Evolutionary conservation across 2,329 filamentous ascomycete genomes (phyloP).

Genomic region (Sporothrix luriei): DNA sequence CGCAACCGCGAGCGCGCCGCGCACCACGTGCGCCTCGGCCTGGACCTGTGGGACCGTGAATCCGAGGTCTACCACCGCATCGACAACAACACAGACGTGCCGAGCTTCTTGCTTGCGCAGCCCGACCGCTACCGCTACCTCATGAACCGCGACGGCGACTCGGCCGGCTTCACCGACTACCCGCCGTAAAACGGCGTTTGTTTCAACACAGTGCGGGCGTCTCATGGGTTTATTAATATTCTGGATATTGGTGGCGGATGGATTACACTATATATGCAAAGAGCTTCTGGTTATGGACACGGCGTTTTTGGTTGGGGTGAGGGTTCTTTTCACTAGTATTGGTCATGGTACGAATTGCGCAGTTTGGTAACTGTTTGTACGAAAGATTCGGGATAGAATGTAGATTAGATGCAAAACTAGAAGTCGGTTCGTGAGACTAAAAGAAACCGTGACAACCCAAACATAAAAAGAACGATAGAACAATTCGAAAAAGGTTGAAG

Average conservation of each 20-base stretch:
- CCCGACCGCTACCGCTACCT: conserved; percentile 50
- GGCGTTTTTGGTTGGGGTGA: neutral
- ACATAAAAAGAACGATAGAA: neutral
- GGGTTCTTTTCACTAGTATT: neutral
- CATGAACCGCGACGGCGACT: conserved; percentile 50
- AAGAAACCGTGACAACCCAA: conserved; percentile 11
- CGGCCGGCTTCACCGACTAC: conserved; percentile 55
- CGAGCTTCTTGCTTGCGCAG: conserved; percentile 49
- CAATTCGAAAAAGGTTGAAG: too few relatives aligned
- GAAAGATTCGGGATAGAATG: neutral
- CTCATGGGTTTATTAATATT: neutral
- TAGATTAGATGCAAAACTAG: neutral
- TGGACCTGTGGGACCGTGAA: conserved; percentile 58
- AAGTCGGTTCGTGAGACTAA: neutral
- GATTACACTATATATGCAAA: neutral
- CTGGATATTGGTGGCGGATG: neutral
- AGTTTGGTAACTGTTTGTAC: neutral
- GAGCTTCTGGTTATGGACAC: neutral
- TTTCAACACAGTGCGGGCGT: neutral
- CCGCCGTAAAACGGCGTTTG: conserved; percentile 32
- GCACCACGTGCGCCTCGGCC: conserved; percentile 53
- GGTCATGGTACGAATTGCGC: neutral
- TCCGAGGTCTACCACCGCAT: conserved; percentile 53
- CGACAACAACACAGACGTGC: conserved; percentile 57
- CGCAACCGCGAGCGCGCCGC: conserved; percentile 54